A percentile compares a stretch with the other conserved stretches of the same genome.
Evolutionary conservation across 176 grass and related monocot genomes (phyloP).

Genomic region (Carex cristatella): DNA sequence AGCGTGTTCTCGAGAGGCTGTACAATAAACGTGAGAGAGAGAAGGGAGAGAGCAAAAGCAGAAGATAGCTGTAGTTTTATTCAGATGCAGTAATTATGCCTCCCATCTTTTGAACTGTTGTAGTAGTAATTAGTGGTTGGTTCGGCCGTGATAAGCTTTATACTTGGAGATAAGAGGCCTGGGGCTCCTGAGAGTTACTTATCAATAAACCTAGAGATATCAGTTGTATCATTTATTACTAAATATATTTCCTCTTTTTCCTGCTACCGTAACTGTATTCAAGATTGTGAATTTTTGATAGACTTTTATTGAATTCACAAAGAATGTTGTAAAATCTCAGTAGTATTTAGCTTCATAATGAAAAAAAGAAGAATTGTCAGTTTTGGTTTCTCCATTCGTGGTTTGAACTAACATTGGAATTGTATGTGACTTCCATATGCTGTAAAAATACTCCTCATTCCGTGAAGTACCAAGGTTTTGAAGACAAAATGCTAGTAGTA

Average conservation of each 20-base stretch:
- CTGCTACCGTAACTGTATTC: background rate
- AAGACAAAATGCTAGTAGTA: background rate
- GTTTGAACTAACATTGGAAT: background rate
- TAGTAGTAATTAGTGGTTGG: background rate
- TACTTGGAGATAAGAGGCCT: background rate
- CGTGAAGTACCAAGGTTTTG: background rate
- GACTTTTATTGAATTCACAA: background rate
- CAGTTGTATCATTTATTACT: constrained; percentile 7
- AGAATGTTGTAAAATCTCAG: background rate
- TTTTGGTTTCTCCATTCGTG: background rate
- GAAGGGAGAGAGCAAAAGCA: constrained; percentile 42
- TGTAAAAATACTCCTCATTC: background rate
- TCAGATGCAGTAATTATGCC: background rate
- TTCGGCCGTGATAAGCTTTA: background rate
- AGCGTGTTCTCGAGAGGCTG: constrained; percentile 72
- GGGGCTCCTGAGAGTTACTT: background rate
- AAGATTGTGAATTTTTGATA: background rate
- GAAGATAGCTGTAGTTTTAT: constrained; percentile 21
- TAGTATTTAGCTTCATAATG: background rate
- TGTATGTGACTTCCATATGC: background rate
- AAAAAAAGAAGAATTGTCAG: background rate
- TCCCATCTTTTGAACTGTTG: background rate
- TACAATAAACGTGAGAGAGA: constrained; percentile 85
- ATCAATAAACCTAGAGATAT: background rate
- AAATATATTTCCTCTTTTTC: background rate